These are phyloP conservation scores for Lasiodiplodia theobromae DNA, from an alignment of 2,329 filamentous ascomycete genomes.

Conservation along the genomic window DNA sequence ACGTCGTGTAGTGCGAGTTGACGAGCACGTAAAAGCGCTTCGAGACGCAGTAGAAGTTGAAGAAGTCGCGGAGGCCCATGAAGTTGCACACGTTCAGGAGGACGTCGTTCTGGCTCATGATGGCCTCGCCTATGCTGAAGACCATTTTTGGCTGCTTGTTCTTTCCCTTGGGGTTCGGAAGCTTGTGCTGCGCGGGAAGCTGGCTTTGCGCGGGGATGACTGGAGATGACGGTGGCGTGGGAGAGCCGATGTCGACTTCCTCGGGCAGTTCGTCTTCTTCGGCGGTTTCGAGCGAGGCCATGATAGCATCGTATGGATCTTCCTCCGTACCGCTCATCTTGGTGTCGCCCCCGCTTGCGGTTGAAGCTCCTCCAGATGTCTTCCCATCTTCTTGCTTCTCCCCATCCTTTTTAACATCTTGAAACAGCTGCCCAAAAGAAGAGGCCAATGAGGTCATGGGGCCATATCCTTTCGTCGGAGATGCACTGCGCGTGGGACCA, in stretches of 20 bases:
- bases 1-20: constrained; percentile 61
- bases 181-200: not conserved
- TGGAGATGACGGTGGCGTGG: not conserved
- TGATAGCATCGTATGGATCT: not conserved
- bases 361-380: no score
- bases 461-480: not conserved
- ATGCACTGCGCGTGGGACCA: not conserved
- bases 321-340: not conserved
- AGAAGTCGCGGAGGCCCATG: constrained; percentile 36
- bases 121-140: constrained; percentile 46
- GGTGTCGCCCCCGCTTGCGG: no score
- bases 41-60: constrained; percentile 47
- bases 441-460: constrained; percentile 6
- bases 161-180: not conserved
- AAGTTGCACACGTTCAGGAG: constrained; percentile 44
- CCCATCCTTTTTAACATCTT: not conserved
- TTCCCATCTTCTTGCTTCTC: not conserved
- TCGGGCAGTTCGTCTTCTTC: not conserved
- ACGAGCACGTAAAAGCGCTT: constrained; percentile 49
- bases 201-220: not conserved
- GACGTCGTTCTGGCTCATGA: constrained; percentile 45
- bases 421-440: constrained; percentile 2
- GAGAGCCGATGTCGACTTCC: constrained; percentile 8
- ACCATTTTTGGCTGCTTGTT: not conserved
- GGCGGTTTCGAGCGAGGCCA: constrained; percentile 1